phyloP scores from a whole-genome alignment of 179 eudicot genomes.

The Drosera spatulata region DNA sequence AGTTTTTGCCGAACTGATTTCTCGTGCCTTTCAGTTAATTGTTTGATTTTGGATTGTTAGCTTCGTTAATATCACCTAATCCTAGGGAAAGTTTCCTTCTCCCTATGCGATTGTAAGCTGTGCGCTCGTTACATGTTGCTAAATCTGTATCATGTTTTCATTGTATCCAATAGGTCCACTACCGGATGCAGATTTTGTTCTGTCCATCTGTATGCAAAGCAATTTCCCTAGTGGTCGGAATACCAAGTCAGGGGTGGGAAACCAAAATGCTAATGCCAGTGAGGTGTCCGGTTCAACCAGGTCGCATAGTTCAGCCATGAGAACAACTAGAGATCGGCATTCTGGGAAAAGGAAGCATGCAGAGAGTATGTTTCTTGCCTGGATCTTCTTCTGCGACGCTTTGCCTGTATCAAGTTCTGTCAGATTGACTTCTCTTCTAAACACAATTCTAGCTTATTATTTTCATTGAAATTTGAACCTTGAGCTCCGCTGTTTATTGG shows the following conservation, averaged over 20 bases:
- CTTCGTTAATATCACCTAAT: too few relatives aligned
- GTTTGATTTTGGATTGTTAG: too few relatives aligned
- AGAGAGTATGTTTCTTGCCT: constrained; percentile 45
- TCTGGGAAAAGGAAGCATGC: constrained; percentile 59
- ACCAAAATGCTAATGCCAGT: constrained; percentile 41
- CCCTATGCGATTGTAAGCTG: too few relatives aligned
- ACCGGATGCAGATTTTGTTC: constrained; percentile 86
- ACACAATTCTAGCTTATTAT: too few relatives aligned
- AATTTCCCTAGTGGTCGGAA: constrained; percentile 39
- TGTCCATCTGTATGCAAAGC: constrained; percentile 87
- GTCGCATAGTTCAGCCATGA: constrained; percentile 43
- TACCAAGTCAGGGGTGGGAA: constrained; percentile 20
- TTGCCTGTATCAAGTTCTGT: too few relatives aligned
- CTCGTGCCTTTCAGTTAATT: too few relatives aligned
- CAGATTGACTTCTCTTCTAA: too few relatives aligned
- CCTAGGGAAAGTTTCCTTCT: too few relatives aligned
- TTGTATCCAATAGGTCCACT: constrained; percentile 47
- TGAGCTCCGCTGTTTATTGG: too few relatives aligned
- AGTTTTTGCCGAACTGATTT: too few relatives aligned
- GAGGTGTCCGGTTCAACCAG: constrained; percentile 65
- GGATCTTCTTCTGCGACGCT: constrained; percentile 1
- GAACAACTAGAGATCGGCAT: constrained; percentile 47
- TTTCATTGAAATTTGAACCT: too few relatives aligned
- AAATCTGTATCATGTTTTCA: background rate
- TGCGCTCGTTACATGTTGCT: background rate